Base-by-base conservation (phyloP, 163 green algal species). In the Chlorella variabilis region DNA sequence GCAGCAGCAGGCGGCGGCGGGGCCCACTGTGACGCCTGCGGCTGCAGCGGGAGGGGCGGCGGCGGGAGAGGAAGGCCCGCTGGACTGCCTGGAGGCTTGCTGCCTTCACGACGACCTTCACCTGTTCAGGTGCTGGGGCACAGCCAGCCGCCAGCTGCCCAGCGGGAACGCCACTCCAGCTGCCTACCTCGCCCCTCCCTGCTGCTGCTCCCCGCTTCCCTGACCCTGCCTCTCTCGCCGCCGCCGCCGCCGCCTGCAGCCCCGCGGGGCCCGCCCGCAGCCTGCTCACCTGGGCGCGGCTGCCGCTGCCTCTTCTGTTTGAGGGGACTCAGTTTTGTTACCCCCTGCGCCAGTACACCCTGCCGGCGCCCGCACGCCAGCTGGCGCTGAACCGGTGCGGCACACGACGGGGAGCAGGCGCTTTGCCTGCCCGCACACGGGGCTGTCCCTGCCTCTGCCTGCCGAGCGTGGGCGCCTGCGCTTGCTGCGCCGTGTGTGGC, bases 241-340 rank as follows among this genome's bases (percentile, higher is more conserved):
- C 9, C 3, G 61, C n/a, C 23, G 4, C 38, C 66, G 9, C 33
- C 20, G 21, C 36, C 38, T 15, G 71, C 71, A 79, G 71, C 54
- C 71, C 71, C 25, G 51, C 71, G 5, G 71, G 71, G 25, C 54
- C 71, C 25, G 31, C 51, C 11, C 71, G 71, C 54, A 69, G 36
- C 54, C 54, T 79, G 36, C 36, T 79, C 23, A 69, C 71, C 27
- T 79, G 71, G 71, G 71, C 71, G 0, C 71, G 71, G 34, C 71
- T 79, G 71, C 71, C 71, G 54, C 71, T 79, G 54, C 71, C 71
- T 25, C 71, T 79, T 34, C 71, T 79, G 71, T 68, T 58, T 20
- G 71, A 79, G 49, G 71, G 71, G 0, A 54, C 36, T n/a, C 54
- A 79, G 54, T 79, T 79, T 54, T 69, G 51, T 54, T 79, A 69